A percentile compares a stretch with the other conserved stretches of the same genome.
phyloP scores from a whole-genome alignment of 2,329 filamentous ascomycete species.

The Colletotrichum noveboracense region DNA sequence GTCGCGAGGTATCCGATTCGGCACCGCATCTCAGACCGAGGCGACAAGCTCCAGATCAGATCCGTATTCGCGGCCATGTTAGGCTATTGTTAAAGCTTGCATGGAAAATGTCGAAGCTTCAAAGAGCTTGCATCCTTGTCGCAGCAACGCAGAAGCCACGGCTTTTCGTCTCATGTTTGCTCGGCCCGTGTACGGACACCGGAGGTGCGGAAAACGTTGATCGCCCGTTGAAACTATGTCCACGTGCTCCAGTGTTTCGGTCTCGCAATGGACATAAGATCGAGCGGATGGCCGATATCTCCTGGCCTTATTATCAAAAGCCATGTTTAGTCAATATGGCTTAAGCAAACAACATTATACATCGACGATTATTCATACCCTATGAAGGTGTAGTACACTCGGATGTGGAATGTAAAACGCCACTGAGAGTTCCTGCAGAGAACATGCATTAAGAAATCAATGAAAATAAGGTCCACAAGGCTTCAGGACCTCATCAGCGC shows the following conservation, averaged over 20 bases:
- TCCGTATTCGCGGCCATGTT: neutral
- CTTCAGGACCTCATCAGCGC: neutral
- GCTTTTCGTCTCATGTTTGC: neutral
- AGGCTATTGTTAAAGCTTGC: neutral
- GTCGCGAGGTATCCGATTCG: neutral
- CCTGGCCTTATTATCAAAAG: no score
- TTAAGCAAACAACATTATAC: neutral
- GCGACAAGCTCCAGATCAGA: neutral
- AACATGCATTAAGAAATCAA: neutral
- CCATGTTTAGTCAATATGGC: neutral
- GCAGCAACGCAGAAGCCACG: neutral
- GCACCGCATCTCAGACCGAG: neutral
- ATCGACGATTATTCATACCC: neutral
- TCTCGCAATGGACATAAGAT: neutral
- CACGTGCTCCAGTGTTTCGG: neutral
- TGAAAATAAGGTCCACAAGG: neutral
- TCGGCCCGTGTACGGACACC: neutral
- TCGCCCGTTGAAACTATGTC: neutral
- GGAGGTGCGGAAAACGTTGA: neutral
- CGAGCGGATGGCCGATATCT: neutral
- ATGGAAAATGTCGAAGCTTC: neutral
- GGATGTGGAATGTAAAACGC: rapidly evolving
- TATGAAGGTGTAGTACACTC: neutral
- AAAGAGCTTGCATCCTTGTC: neutral
- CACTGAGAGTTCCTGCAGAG: neutral